These are phyloP conservation scores for Danielozyma ontarioensis DNA, from an alignment of 805 yeast genomes.

Conservation along the genomic window DNA sequence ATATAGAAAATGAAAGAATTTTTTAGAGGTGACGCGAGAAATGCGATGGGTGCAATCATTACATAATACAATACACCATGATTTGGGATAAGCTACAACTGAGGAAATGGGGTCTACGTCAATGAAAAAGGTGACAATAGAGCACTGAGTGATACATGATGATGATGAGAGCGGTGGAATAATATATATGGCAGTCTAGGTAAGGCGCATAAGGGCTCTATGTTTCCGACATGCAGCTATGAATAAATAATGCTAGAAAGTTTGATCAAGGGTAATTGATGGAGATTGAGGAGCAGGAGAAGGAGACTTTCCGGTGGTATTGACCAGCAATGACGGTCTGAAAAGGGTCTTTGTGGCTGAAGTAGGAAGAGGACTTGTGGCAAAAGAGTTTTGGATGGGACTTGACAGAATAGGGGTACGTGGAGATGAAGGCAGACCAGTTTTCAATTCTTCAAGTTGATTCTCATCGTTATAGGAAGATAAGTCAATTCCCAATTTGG, in stretches of 20 bases:
- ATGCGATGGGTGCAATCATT: no score
- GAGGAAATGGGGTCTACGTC: no score
- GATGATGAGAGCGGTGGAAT: no score
- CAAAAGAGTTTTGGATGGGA: conserved; percentile 1
- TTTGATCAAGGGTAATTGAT: conserved; percentile 36
- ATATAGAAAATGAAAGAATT: neutral
- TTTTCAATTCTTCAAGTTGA: conserved; percentile 16
- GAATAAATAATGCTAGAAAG: conserved; percentile 12
- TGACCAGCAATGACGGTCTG: conserved; percentile 24
- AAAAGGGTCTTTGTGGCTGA: conserved; percentile 33
- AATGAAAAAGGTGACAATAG: no score
- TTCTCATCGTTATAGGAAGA: conserved; percentile 16
- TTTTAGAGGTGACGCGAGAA: no score
- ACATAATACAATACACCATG: no score
- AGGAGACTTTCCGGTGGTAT: conserved; percentile 7
- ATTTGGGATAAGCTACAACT: no score
- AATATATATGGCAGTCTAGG: no score
- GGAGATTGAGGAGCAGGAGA: conserved; percentile 19
- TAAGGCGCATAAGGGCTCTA: no score
- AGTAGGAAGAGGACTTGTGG: conserved; percentile 11
- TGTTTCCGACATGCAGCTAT: no score
- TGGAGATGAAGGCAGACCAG: neutral
- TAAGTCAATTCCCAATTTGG: conserved; percentile 28
- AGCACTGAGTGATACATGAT: no score
- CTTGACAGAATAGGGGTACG: conserved; percentile 1